A percentile compares a stretch with the other conserved stretches of the same genome.
These are phyloP conservation scores for Volvox africanus DNA, from an alignment of 139 green algal genomes.

Conservation along the genomic window DNA sequence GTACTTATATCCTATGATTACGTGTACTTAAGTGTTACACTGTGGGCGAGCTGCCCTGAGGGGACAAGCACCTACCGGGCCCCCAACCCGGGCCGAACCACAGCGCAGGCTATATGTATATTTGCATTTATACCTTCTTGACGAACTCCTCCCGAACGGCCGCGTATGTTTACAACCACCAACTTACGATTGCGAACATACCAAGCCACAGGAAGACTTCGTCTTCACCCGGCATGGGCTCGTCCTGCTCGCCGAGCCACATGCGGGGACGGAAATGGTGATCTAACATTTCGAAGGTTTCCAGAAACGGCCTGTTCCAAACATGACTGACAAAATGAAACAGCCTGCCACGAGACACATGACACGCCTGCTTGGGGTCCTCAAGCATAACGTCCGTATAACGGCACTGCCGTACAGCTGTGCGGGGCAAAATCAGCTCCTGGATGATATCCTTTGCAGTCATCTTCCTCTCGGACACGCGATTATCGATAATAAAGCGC, in stretches of 20 bases:
- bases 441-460: not conserved
- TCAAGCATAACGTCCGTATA: not conserved
- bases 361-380: not conserved
- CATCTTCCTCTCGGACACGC: not conserved
- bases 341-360: not conserved
- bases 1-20: too few species aligned
- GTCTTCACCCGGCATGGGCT: not conserved
- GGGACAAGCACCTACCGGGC: too few species aligned
- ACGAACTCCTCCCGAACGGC: too few species aligned
- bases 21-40: too few species aligned
- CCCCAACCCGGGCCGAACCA: too few species aligned
- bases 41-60: too few species aligned
- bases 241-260: not conserved
- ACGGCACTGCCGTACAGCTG: not conserved
- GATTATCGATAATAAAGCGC: not conserved
- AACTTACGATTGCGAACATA: not conserved
- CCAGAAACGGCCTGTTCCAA: not conserved
- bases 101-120: too few species aligned
- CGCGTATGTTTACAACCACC: too few species aligned
- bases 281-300: not conserved
- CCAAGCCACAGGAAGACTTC: not conserved
- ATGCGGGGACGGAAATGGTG: not conserved
- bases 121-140: too few species aligned
- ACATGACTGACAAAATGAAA: conserved; percentile 2
- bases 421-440: not conserved